Evolutionary conservation across 139 green algal genomes (phyloP), one percentile per base, ranked within the genome.

Genomic region (Coelastrella sp.): DNA sequence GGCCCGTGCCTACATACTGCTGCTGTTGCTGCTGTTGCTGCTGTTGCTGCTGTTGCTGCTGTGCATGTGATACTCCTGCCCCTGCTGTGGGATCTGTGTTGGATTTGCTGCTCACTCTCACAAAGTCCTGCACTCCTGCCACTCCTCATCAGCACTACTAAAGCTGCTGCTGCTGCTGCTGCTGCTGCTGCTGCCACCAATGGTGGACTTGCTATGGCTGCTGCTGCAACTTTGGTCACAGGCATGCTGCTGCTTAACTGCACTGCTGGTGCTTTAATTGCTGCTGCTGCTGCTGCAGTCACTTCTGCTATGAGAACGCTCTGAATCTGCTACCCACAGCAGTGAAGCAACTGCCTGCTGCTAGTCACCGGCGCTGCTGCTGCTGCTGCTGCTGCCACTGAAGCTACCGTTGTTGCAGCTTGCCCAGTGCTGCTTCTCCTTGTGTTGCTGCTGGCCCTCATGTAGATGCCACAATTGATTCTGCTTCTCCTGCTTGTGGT

Each of bases 81-180:
- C 12, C 63, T 9, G 63, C 63, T 92, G 91, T 94, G 94, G 92
- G 88, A 94, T 9, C 68, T 82, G 24, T 82, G 25, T 22, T 24
- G 25, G 7, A 87, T 66, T 15, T 91, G 22, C 60, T 79, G 10
- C 59, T 82, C n/a, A 15, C 1, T 3, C 35, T 49, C 35, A 3
- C 35, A 49, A 49, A 49, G 35, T 49, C 35, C 35, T 49, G 35
- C 35, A 49, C 35, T 49, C 35, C 3, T 49, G 35, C 35, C 35
- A 49, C 35, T 49, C 35, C 35, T 49, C 35, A 49, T 49, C 35
- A 49, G 35, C 35, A 49, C 35, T 49, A 49, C 35, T 49, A 49
- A 49, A 49, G 35, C 35, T 49, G 35, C 35, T 49, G 35, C 35
- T 49, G 35, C 35, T 49, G 35, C 35, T 49, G 35, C 35, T 49